phyloP scores from a whole-genome alignment of 257 asterid genomes.

The Nicotiana tomentosiformis region DNA sequence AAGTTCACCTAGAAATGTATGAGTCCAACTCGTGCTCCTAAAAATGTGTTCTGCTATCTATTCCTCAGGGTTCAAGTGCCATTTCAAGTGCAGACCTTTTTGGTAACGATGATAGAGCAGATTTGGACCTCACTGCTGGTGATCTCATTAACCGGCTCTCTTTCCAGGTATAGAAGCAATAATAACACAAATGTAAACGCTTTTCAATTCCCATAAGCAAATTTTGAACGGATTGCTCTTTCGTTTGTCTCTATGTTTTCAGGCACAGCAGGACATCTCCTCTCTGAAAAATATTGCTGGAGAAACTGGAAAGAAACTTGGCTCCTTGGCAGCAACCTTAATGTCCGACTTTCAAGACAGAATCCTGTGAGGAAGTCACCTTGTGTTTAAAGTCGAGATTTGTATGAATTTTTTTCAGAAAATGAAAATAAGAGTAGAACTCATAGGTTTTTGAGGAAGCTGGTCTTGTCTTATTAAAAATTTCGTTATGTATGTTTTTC shows the following conservation, averaged over 20 bases:
- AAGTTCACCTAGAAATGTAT: neutral
- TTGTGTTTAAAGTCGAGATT: neutral
- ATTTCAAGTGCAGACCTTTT: slow-evolving; percentile 96
- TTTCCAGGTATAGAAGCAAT: slow-evolving; percentile 60
- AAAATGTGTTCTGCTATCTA: neutral
- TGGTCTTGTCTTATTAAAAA: neutral
- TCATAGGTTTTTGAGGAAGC: neutral
- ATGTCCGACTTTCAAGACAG: slow-evolving; percentile 89
- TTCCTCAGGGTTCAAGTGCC: slow-evolving; percentile 73
- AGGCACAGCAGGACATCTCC: slow-evolving; percentile 96
- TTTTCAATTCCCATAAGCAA: neutral
- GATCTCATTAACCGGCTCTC: slow-evolving; percentile 87
- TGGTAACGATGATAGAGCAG: slow-evolving; percentile 35
- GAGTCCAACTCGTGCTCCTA: neutral
- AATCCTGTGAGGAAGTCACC: slow-evolving; percentile 44
- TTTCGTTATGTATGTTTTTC: neutral
- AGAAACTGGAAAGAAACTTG: slow-evolving; percentile 90
- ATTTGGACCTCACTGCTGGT: slow-evolving; percentile 60
- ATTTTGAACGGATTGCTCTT: neutral
- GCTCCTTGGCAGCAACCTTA: slow-evolving; percentile 68
- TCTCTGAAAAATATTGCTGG: slow-evolving; percentile 89
- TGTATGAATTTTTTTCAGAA: neutral
- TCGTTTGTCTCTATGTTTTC: neutral
- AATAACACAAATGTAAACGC: neutral
- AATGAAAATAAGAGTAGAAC: neutral